Base-by-base conservation (phyloP, 176 grass and related monocot genomes). In the Musa itinerans region DNA sequence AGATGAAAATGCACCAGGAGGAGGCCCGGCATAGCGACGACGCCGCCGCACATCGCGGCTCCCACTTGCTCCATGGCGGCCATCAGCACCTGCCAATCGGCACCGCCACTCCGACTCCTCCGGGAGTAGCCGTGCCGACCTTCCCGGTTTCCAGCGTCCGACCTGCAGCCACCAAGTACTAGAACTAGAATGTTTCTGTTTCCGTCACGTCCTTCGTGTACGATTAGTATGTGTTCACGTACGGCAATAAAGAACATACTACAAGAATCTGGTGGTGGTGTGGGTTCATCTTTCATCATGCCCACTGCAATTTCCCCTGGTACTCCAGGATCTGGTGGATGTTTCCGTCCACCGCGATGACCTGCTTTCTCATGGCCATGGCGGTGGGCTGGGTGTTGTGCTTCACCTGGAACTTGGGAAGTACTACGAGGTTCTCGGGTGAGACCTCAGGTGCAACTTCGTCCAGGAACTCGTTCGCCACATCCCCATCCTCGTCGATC, bases 401-500 rank as follows among this genome's bases (percentile, higher is more conserved):
- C 50, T 95, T 95, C 53, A 84, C 72, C 52, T 89, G 83, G 73
- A 95, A 95, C 76, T 88, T 86, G 65, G 74, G 82, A 9, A 81
- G 76, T 16, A 17, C 7, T 27, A 8, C 54, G 26, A 63, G 20
- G 66, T 59, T 71, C 0, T 52, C 15, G 2, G 68, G 82, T 54
- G 12, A 72, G 61, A 16, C 70, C 54, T 77, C 86, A 0, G 74
- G 75, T 24, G 74, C 56, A 22, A 89, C 69, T 81, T 95, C 96
- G 9, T 93, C 78, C 77, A 90, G 73, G 57, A 97, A 97, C 81
- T 97, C 93, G 34, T 93, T 88, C 5, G 93, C 93, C 0, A 93
- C 93, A 11, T 97, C 90, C 10, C 93, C 90, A 21, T 97, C 90
- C 43, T 90, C 88, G 53, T 97, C 93, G 9, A 97, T 97, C 54